Evolutionary conservation across 106 monocot genomes (phyloP), one percentile per base, ranked within the genome.

Genomic region (Apostasia shenzhenica): DNA sequence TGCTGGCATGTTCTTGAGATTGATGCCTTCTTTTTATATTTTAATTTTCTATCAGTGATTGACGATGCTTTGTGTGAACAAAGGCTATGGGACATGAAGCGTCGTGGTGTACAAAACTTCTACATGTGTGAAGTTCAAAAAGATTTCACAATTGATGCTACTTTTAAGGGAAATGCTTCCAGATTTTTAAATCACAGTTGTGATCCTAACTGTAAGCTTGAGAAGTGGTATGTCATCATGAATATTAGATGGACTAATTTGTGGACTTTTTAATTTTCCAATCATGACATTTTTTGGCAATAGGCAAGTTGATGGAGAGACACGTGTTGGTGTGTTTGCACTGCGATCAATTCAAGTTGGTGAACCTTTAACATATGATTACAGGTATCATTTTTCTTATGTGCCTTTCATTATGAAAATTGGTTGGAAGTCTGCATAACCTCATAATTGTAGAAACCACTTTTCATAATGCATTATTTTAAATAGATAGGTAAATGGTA

Each of bases 251-350:
- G 45, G 39, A 14, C 4, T 9, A 54, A 46, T 41, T 44, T 69
- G 6, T 57, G 5, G 1, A 40, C 59, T 57, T 58, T 8, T 45
- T 8, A 41, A 9, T 41, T 12, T 9, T 9, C 0, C 8, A 55
- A 57, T 5, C 5, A 45, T 46, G 11, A 57, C n/a, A 38, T 38
- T 37, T 53, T 45, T 70, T 41, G 63, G 14, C 5, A 14, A n/a
- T 56, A 99, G 99, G 99, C 85, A 93, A 75, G 99, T 99, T 63
- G 99, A 99, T 72, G 99, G 99, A 55, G 93, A 99, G 70, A 99
- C 87, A 59, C 89, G 99, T 57, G 83, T 99, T 58, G 99, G 99
- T 82, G 90, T 99, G 11, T 99, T 99, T 84, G 85, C 99, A 40
- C 85, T 77, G 61, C 73, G 79, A 57, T 72, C 86, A 71, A 93